Percentiles rank a stretch among this genome's conserved stretches.
phyloP scores from a whole-genome alignment of 1,284 basidiomycete species.

The Termitomyces sp. region DNA sequence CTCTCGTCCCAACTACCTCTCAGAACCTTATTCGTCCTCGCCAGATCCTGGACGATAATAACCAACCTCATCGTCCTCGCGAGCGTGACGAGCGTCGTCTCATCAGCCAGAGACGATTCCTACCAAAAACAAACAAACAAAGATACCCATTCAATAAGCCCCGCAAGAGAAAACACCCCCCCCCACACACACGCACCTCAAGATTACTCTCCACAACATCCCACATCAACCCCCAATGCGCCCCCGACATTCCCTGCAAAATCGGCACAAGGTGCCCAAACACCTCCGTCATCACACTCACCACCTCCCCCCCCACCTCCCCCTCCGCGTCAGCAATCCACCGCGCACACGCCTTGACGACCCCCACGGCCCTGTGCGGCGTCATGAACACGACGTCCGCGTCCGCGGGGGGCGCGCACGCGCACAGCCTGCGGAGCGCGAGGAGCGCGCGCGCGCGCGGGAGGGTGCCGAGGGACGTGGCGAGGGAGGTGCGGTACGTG shows the following conservation, averaged over 20 bases:
- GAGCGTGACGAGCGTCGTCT: conserved; percentile 56
- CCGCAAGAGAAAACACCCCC: too few species aligned
- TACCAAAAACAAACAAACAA: conserved; percentile 24
- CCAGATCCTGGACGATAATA: conserved; percentile 66
- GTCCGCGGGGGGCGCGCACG: conserved; percentile 74
- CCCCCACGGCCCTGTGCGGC: conserved; percentile 82
- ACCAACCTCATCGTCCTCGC: conserved; percentile 70
- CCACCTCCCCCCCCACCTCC: conserved; percentile 66
- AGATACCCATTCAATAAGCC: not conserved
- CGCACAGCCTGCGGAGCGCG: conserved; percentile 67
- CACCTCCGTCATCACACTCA: conserved; percentile 71
- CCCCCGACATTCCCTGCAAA: conserved; percentile 81
- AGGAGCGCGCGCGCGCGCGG: conserved; percentile 15
- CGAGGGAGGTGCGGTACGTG: conserved; percentile 86
- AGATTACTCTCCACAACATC: conserved; percentile 87
- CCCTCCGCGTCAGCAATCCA: conserved; percentile 72
- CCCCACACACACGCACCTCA: too few species aligned
- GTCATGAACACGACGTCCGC: conserved; percentile 84
- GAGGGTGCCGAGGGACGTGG: conserved; percentile 37
- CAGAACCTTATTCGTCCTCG: conserved; percentile 69
- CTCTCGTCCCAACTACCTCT: conserved; percentile 66
- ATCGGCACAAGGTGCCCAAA: conserved; percentile 82
- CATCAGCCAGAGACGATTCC: conserved; percentile 61
- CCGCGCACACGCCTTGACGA: conserved; percentile 80
- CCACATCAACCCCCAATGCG: conserved; percentile 91